phyloP scores from a whole-genome alignment of 2,329 filamentous ascomycete species.

The Pseudophaeomoniella oleicola region DNA sequence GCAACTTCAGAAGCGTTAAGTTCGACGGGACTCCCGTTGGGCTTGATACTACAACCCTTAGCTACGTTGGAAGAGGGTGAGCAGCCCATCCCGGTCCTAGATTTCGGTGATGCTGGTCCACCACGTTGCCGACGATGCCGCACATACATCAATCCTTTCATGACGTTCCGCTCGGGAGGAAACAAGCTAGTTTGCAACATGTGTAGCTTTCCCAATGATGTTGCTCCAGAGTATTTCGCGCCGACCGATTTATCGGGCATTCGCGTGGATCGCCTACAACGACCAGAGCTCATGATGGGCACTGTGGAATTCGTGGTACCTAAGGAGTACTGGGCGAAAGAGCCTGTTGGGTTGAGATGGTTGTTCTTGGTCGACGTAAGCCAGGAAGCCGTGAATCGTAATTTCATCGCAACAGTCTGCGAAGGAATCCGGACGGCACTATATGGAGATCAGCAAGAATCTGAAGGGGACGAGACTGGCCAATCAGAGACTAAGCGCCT shows the following conservation, averaged over 20 bases:
- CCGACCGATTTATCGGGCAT: slow-evolving; percentile 77
- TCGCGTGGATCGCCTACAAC: slow-evolving; percentile 72
- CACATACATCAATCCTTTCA: slow-evolving; percentile 97
- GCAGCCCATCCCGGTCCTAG: slow-evolving; percentile 73
- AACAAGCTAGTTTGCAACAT: slow-evolving; percentile 98
- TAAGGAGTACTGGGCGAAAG: slow-evolving; percentile 96
- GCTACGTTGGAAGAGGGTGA: slow-evolving; percentile 74
- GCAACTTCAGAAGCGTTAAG: slow-evolving; percentile 63
- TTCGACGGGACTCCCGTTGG: slow-evolving; percentile 71
- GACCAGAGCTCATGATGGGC: slow-evolving; percentile 77
- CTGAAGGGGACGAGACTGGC: slow-evolving; percentile 37
- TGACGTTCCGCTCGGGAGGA: slow-evolving; percentile 88
- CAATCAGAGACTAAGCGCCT: slow-evolving; percentile 40
- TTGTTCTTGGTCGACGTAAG: slow-evolving; percentile 89
- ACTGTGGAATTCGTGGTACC: slow-evolving; percentile 95
- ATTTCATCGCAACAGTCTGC: slow-evolving; percentile 80
- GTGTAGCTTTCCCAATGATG: slow-evolving; percentile 94
- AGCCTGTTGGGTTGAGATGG: slow-evolving; percentile 75
- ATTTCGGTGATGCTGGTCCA: slow-evolving; percentile 84
- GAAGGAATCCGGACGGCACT: slow-evolving; percentile 74
- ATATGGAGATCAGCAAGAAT: slow-evolving; percentile 52
- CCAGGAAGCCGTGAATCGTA: slow-evolving; percentile 79
- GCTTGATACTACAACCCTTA: slow-evolving; percentile 76
- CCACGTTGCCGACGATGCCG: slow-evolving; percentile 85
- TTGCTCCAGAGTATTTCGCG: slow-evolving; percentile 79